Evolutionary conservation across 495 filamentous ascomycete species (phyloP), one percentile per base, ranked within the genome.

Genomic region (Tetracladium setigerum): DNA sequence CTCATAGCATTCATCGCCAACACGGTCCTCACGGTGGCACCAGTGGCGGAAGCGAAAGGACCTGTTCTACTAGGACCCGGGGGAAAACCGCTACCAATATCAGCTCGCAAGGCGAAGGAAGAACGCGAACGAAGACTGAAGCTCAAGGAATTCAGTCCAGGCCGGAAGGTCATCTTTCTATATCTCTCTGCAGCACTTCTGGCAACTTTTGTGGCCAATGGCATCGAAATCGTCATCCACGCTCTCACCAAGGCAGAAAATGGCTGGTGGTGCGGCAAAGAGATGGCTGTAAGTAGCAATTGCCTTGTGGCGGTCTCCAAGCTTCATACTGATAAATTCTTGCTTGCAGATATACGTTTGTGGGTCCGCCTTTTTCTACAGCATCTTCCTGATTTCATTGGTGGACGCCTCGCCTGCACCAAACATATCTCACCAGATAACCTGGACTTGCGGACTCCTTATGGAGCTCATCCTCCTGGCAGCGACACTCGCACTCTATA

Each of bases 231-330:
- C 54, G 78, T 92, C 38, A 46, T 77, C 45, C 92, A 89, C 72
- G 84, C 88, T 49, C 69, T 95, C 47, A 53, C 73, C 13, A 66
- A 73, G 44, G 70, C 73, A 41, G 69, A 83, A 22, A 71, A 85
- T 53, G 70, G 79, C 34, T 96, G 90, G 89, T 96, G 90, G 92
- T 92, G 87, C 60, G 87, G 87, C 22, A 79, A 95, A 65, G 71
- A 85, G 24, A 76, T 81, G 46, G 84, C 84, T 62, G 91, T 97
- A 81, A 67, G 86, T 76, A 15, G 44, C n/a, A 41, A 13, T 12
- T 30, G 40, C 7, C 16, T 16, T 15, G 13, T 38, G 30, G 37
- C 14, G 30, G 44, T 41, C 35, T 16, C 24, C 36, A 24, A 19
- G 30, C 15, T 19, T 42, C 50, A 35, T 46, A 32, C 31, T 33